Conservation (phyloP, 1,139 yeast genomes). For the Saccharomyces hybrid region DNA sequence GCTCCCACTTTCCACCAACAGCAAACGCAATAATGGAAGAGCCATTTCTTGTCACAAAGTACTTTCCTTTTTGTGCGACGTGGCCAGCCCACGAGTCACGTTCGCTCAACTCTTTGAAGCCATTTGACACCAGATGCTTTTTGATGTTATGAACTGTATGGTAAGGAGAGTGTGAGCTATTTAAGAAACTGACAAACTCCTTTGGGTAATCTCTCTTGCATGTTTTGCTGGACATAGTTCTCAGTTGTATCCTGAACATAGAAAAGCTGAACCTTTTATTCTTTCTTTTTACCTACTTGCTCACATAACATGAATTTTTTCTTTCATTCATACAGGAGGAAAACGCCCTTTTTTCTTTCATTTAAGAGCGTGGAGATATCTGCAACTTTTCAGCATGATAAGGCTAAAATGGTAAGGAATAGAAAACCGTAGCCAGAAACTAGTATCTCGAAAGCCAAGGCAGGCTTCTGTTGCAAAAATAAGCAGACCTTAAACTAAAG, state of each 20-base stretch:
- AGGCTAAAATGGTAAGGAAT: neutral
- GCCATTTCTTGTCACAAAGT: conserved; percentile 77
- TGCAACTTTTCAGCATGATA: neutral
- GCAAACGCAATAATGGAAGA: conserved; percentile 85
- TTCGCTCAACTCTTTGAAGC: conserved; percentile 69
- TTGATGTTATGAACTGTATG: conserved; percentile 76
- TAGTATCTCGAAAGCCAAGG: neutral
- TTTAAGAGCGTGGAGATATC: neutral
- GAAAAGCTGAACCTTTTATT: neutral
- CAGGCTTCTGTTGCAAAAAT: neutral
- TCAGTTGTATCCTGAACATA: neutral
- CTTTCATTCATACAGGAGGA: neutral
- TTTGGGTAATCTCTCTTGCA: conserved; percentile 19
- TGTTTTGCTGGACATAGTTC: neutral
- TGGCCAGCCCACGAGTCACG: conserved; percentile 62
- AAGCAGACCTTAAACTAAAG: no score
- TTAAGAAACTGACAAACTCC: conserved; percentile 69
- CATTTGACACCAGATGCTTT: conserved; percentile 45
- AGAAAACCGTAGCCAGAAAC: neutral
- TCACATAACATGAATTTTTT: neutral
- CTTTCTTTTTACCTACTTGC: neutral
- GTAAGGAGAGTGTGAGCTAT: conserved; percentile 87
- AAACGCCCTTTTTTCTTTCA: neutral
- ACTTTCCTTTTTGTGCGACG: conserved; percentile 52
- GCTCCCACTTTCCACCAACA: conserved; percentile 61